Percentiles rank a stretch among this genome's conserved stretches.
Conservation (phyloP, 768 basidiomycete genomes). For the Galerina sulciceps region DNA sequence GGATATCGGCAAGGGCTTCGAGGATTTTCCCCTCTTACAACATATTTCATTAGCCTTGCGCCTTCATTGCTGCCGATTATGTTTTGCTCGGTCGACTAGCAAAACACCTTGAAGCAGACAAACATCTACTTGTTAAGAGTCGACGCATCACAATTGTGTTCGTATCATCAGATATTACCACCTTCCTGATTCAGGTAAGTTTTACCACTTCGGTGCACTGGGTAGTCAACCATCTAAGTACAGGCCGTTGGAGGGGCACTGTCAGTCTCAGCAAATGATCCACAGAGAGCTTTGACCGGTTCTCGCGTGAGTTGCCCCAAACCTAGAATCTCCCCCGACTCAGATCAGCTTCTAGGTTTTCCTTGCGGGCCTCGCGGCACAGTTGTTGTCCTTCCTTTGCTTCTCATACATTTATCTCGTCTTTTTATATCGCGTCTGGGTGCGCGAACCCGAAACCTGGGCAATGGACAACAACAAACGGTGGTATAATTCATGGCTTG, state of each 20-base stretch:
- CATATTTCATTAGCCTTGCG: slow-evolving; percentile 59
- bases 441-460: slow-evolving; percentile 44
- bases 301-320: slow-evolving; percentile 35
- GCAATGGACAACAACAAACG: slow-evolving; percentile 33
- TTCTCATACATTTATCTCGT: slow-evolving; percentile 51
- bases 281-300: slow-evolving; percentile 29
- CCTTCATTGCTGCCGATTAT: slow-evolving; percentile 74
- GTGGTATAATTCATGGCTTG: slow-evolving; percentile 64
- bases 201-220: background rate
- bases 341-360: slow-evolving; percentile 45
- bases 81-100: slow-evolving; percentile 67
- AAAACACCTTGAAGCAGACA: slow-evolving; percentile 45
- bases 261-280: slow-evolving; percentile 42
- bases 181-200: slow-evolving; percentile 67
- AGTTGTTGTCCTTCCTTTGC: slow-evolving; percentile 53
- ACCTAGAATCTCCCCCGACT: background rate
- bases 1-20: slow-evolving; percentile 13
- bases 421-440: slow-evolving; percentile 54
- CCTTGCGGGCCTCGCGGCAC: slow-evolving; percentile 58
- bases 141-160: slow-evolving; percentile 59
- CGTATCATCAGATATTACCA: slow-evolving; percentile 63
- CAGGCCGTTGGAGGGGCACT: slow-evolving; percentile 55
- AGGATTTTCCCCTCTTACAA: background rate
- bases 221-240: background rate
- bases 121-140: slow-evolving; percentile 53